Conservation (phyloP, 768 basidiomycete genomes). For the Boletus tylopilopsis region DNA sequence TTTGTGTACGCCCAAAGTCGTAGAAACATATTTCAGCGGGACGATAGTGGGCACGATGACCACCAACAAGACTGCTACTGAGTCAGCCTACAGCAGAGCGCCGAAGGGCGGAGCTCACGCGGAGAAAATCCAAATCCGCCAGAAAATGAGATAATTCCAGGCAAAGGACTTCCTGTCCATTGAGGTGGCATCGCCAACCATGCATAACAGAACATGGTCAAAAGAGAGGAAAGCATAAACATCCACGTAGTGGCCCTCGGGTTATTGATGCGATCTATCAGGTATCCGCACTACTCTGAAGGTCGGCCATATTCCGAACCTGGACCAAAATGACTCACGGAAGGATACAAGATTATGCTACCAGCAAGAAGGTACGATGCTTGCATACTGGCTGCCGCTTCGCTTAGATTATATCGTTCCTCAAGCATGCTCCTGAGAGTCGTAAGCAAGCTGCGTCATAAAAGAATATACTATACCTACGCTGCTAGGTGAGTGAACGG, state of each 20-base stretch:
- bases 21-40: slow-evolving; percentile 67
- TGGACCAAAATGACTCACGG: slow-evolving; percentile 39
- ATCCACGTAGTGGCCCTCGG: slow-evolving; percentile 57
- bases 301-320: background rate
- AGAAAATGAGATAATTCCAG: slow-evolving; percentile 59
- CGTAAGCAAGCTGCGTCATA: slow-evolving; percentile 4
- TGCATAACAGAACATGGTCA: slow-evolving; percentile 58
- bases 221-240: slow-evolving; percentile 51
- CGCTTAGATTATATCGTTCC: slow-evolving; percentile 56
- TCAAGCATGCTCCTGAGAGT: slow-evolving; percentile 64
- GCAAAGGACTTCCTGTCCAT: slow-evolving; percentile 55
- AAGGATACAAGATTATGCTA: slow-evolving; percentile 65
- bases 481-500: slow-evolving; percentile 76
- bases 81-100: slow-evolving; percentile 1
- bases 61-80: slow-evolving; percentile 58
- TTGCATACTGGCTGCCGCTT: slow-evolving; percentile 55
- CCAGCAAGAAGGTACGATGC: slow-evolving; percentile 73
- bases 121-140: slow-evolving; percentile 73
- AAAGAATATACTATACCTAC: slow-evolving; percentile 35
- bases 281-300: slow-evolving; percentile 51
- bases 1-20: slow-evolving; percentile 76
- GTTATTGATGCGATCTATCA: slow-evolving; percentile 57
- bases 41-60: slow-evolving; percentile 73
- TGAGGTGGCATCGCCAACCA: slow-evolving; percentile 64
- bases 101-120: slow-evolving; percentile 32